These are phyloP conservation scores for Mucor circinelloides DNA, from an alignment of 371 early-diverging fungal genomes.

Conservation along the genomic window DNA sequence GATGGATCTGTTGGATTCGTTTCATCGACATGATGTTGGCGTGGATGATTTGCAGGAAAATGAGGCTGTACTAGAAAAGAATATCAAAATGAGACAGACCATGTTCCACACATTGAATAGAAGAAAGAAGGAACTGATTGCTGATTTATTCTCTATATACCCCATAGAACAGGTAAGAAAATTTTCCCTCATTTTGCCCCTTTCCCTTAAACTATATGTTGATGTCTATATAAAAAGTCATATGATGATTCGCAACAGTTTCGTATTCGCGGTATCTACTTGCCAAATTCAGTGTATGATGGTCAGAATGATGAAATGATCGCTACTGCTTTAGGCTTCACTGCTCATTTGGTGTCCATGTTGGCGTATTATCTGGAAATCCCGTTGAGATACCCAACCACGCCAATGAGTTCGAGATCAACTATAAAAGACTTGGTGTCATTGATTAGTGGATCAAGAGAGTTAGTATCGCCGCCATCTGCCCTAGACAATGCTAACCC, in stretches of 20 bases:
- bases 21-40: constrained; percentile 35
- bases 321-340: constrained; percentile 76
- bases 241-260: constrained; percentile 55
- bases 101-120: constrained; percentile 43
- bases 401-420: constrained; percentile 79
- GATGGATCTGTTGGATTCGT: constrained; percentile 21
- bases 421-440: constrained; percentile 71
- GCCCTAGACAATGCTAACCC: background rate
- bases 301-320: constrained; percentile 71
- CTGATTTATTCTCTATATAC: constrained; percentile 64
- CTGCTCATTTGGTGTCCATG: constrained; percentile 72
- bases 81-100: constrained; percentile 49
- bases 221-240: constrained; percentile 50
- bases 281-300: constrained; percentile 66
- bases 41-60: constrained; percentile 50
- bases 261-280: constrained; percentile 64
- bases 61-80: constrained; percentile 42
- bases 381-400: constrained; percentile 77
- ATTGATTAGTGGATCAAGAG: constrained; percentile 52
- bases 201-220: background rate
- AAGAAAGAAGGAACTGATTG: constrained; percentile 59
- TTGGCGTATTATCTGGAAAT: constrained; percentile 74
- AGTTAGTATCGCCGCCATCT: constrained; percentile 39
- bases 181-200: background rate
- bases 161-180: constrained; percentile 64